phyloP scores from a whole-genome alignment of 805 yeast species.

The Candida suzukii region DNA sequence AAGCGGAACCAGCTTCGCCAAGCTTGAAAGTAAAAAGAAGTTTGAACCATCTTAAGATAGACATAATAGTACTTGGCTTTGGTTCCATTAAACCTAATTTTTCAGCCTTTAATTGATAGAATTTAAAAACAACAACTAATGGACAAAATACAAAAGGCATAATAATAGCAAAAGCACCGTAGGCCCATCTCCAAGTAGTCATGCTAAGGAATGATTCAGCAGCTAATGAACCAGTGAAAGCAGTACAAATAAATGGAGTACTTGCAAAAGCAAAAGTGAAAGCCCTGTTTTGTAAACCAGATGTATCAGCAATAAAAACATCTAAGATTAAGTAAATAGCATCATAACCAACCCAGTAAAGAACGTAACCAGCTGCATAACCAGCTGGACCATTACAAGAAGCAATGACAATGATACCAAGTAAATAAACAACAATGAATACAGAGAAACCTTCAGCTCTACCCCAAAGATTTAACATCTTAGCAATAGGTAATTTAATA shows the following conservation, averaged over 20 bases:
- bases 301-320: conserved; percentile 23
- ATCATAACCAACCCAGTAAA: conserved; percentile 24
- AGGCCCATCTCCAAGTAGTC: conserved; percentile 49
- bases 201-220: conserved; percentile 30
- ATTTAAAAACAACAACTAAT: conserved; percentile 19
- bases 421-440: conserved; percentile 12
- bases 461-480: conserved; percentile 20
- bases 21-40: neutral
- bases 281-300: conserved; percentile 23
- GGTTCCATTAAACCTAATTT: conserved; percentile 14
- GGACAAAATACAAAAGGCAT: conserved; percentile 31
- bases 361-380: conserved; percentile 25
- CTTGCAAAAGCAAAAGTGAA: conserved; percentile 22
- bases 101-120: conserved; percentile 21
- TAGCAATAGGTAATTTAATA: conserved; percentile 23
- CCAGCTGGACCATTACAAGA: conserved; percentile 18
- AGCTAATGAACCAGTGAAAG: conserved; percentile 24
- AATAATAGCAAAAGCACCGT: conserved; percentile 41
- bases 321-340: conserved; percentile 20
- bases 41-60: neutral
- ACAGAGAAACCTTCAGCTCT: conserved; percentile 23
- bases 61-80: neutral
- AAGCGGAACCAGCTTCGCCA: neutral
- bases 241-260: conserved; percentile 26
- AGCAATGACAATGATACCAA: conserved; percentile 23